A percentile compares a stretch with the other conserved stretches of the same genome.
Evolutionary conservation across 768 basidiomycete species (phyloP).

Genomic region (Pholiota conissans): DNA sequence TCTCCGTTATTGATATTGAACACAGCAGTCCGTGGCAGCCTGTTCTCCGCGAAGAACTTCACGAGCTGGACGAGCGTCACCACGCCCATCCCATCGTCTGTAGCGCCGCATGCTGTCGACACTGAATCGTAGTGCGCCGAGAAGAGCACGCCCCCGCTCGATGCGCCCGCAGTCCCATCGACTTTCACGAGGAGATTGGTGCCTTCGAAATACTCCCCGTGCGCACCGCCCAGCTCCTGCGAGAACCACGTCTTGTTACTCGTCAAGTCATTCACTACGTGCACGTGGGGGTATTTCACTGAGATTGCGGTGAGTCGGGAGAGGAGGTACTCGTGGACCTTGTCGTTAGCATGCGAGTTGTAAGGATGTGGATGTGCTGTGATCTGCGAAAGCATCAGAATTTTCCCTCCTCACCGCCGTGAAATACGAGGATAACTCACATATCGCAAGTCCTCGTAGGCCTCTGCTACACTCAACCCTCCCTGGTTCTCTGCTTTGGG

Average conservation of each 20-base stretch:
- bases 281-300: slow-evolving; percentile 41
- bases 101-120: slow-evolving; percentile 71
- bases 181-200: slow-evolving; percentile 68
- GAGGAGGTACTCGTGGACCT: slow-evolving; percentile 61
- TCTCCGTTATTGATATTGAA: slow-evolving; percentile 90
- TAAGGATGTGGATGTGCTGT: slow-evolving; percentile 73
- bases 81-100: slow-evolving; percentile 78
- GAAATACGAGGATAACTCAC: slow-evolving; percentile 29
- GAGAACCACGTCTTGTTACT: slow-evolving; percentile 52
- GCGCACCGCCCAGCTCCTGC: slow-evolving; percentile 17
- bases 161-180: slow-evolving; percentile 38
- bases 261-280: slow-evolving; percentile 31
- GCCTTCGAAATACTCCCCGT: slow-evolving; percentile 58
- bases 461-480: slow-evolving; percentile 50
- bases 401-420: background rate
- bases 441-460: slow-evolving; percentile 57
- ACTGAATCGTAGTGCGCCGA: slow-evolving; percentile 86
- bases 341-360: slow-evolving; percentile 75
- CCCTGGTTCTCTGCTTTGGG: slow-evolving; percentile 37
- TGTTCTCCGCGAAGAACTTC: slow-evolving; percentile 48
- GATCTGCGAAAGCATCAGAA: slow-evolving; percentile 38
- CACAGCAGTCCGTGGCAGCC: slow-evolving; percentile 60
- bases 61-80: slow-evolving; percentile 67
- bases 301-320: slow-evolving; percentile 50
- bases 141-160: slow-evolving; percentile 56